These are phyloP conservation scores for Kwoniella shivajii DNA, from an alignment of 1,284 basidiomycete genomes.

Conservation along the genomic window DNA sequence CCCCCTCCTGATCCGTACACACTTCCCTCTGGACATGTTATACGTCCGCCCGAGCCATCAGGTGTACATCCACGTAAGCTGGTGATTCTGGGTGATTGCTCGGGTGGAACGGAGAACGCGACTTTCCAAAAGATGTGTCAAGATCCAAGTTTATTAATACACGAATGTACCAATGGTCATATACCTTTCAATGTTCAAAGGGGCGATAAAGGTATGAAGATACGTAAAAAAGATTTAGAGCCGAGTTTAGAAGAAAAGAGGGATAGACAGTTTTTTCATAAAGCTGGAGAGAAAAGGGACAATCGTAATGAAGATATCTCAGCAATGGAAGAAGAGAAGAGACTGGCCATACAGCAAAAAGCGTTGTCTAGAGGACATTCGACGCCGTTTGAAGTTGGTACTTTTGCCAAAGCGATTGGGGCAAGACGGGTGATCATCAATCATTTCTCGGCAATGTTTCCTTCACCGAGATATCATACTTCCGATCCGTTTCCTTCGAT, in stretches of 20 bases:
- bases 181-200: constrained; percentile 60
- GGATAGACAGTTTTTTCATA: constrained; percentile 18
- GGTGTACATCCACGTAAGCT: constrained; percentile 57
- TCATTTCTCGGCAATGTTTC: constrained; percentile 72
- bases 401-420: constrained; percentile 67
- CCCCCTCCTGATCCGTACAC: constrained; percentile 62
- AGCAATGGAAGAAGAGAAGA: constrained; percentile 31
- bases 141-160: constrained; percentile 54
- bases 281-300: background rate
- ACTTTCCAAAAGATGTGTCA: constrained; percentile 39
- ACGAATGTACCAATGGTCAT: constrained; percentile 83
- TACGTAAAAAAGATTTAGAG: constrained; percentile 41
- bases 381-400: constrained; percentile 77
- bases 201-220: constrained; percentile 41
- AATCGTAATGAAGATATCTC: constrained; percentile 48
- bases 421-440: constrained; percentile 74
- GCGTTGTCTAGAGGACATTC: constrained; percentile 75
- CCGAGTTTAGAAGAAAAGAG: constrained; percentile 46
- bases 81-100: constrained; percentile 51
- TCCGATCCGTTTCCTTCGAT: constrained; percentile 54
- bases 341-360: constrained; percentile 61
- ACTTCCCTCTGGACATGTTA: constrained; percentile 74
- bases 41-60: constrained; percentile 65
- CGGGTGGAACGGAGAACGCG: constrained; percentile 46
- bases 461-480: constrained; percentile 36